A percentile compares a stretch with the other conserved stretches of the same genome.
phyloP scores from a whole-genome alignment of 345 rosid species.

The Carallia brachiata region DNA sequence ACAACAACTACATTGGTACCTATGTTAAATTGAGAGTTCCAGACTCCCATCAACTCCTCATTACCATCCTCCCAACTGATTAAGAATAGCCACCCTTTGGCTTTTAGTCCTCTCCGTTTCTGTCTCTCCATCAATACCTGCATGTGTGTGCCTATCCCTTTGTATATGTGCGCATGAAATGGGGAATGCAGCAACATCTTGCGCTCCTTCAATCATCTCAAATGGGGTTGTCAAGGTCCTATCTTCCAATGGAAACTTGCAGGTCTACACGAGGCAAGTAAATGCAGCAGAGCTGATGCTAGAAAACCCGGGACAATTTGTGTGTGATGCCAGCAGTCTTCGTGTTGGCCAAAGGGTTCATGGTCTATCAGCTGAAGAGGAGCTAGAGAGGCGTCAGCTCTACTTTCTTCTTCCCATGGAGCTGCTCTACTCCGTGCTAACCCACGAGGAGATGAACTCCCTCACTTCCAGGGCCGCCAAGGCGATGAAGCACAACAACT shows the following conservation, averaged over 20 bases:
- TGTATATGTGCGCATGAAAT: constrained; percentile 10
- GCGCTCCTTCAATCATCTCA: constrained; percentile 39
- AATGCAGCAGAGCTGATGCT: constrained; percentile 47
- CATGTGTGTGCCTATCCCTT: not conserved
- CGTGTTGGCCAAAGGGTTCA: constrained; percentile 38
- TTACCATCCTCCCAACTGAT: too few species aligned
- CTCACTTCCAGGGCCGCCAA: constrained; percentile 36
- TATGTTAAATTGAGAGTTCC: not conserved
- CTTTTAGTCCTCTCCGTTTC: not conserved
- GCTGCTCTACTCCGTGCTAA: constrained; percentile 50
- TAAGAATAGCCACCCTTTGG: not conserved
- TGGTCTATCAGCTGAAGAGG: constrained; percentile 46
- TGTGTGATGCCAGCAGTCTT: constrained; percentile 41
- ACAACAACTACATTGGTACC: constrained; percentile 1
- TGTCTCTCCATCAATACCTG: not conserved
- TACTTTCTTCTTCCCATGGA: constrained; percentile 68
- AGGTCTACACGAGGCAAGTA: constrained; percentile 37
- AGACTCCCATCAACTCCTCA: too few species aligned
- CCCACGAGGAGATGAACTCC: constrained; percentile 42
- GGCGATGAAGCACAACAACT: constrained; percentile 33
- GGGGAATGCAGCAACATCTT: constrained; percentile 52
- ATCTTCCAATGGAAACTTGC: constrained; percentile 30
- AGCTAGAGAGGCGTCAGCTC: constrained; percentile 34
- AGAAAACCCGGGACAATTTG: constrained; percentile 45
- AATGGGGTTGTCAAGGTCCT: constrained; percentile 32